Evolutionary conservation across 2,329 filamentous ascomycete genomes (phyloP), one percentile per base, ranked within the genome.

Genomic region (Talaromyces marneffei): DNA sequence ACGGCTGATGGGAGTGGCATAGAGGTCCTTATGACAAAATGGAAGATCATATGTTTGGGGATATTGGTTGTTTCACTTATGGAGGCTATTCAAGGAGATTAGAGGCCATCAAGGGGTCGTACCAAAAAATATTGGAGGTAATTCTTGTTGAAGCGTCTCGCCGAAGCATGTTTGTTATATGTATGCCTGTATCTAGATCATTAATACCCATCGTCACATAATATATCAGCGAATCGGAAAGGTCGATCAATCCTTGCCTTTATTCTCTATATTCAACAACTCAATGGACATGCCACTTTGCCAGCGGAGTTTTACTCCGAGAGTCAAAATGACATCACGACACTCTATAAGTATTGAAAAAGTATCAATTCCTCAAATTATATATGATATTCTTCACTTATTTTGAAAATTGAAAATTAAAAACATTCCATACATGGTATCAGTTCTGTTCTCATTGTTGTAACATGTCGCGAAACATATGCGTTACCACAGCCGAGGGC

Each of bases 401-500:
- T 14, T 52, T 35, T 2, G n/a, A n/a, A n/a, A n/a, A n/a, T n/a
- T n/a, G n/a, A 12, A 31, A 3, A 14, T 33, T 3, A 4, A 4
- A 16, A 20, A 20, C 1, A 1, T 16, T 23, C 10, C 33, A 7
- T 27, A 5, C n/a, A 10, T 48, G 29, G 16, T 14, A 27, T 48
- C 14, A 46, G 1, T 1, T 29, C 2, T 29, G n/a, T 25, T 23
- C n/a, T 10, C 3, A 4, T 18, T n/a, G 27, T 39, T 53, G 23
- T 31, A 58, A 16, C 20, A 81, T 81, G 79, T 68, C 78, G 0
- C 78, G 79, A 64, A 81, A 81, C 57, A 65, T 83, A 57, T 79
- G 77, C 66, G 73, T 82, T 66, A 81, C 79, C 2, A 75, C 80
- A 33, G 73, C 75, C 12, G 80, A 83, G 46, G 80, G 81, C 66